phyloP scores from a whole-genome alignment of 768 basidiomycete genomes.

The Lactarius trivialis region DNA sequence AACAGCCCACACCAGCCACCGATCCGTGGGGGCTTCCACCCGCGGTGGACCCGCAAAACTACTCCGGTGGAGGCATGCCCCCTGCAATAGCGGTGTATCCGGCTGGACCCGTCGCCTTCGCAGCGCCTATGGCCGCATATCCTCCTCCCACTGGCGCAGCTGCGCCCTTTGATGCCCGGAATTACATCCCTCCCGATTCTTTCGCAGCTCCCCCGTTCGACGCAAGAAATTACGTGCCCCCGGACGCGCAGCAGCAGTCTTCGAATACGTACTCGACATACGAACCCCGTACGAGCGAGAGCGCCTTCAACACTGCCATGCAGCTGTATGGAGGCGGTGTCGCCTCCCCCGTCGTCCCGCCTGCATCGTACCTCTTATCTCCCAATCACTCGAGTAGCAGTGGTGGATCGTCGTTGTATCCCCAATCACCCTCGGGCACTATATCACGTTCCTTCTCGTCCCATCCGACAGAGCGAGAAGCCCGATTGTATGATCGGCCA shows the following conservation, averaged over 20 bases:
- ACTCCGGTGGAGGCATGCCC: slow-evolving; percentile 13
- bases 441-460: slow-evolving; percentile 10
- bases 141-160: not conserved
- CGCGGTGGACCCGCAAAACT: slow-evolving; percentile 5
- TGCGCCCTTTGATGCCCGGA: slow-evolving; percentile 11
- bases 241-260: not conserved
- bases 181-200: slow-evolving; percentile 3
- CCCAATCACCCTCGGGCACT: slow-evolving; percentile 1
- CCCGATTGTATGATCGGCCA: slow-evolving; percentile 18
- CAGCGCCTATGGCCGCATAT: not conserved
- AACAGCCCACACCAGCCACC: not conserved
- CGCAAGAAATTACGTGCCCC: slow-evolving; percentile 14
- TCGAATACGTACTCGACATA: slow-evolving; percentile 1
- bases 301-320: slow-evolving; percentile 21
- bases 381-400: slow-evolving; percentile 7
- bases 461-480: not conserved
- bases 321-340: not conserved
- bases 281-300: slow-evolving; percentile 21
- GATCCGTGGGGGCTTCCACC: slow-evolving; percentile 13
- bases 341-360: slow-evolving; percentile 17
- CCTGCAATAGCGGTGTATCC: slow-evolving; percentile 5
- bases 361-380: slow-evolving; percentile 9
- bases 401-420: not conserved
- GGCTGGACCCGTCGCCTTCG: not conserved
- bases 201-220: not conserved